Percentiles rank a stretch among this genome's conserved stretches.
phyloP scores from a whole-genome alignment of 2,329 filamentous ascomycete genomes.

The Xylariaceae sp. region DNA sequence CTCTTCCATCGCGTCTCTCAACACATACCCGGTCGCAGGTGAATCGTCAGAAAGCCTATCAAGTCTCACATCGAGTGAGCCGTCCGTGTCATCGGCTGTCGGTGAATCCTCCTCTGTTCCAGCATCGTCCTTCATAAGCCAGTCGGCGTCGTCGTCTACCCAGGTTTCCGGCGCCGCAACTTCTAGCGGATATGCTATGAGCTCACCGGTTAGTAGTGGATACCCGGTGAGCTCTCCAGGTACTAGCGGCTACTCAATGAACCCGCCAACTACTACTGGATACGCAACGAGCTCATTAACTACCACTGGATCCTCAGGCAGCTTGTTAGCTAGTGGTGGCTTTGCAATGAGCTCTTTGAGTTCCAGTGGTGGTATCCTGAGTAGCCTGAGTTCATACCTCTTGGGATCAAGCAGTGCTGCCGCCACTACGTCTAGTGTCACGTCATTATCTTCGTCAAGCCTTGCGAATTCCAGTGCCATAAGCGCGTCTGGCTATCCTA shows the following conservation, averaged over 20 bases:
- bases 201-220: slow-evolving; percentile 1
- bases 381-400: slow-evolving; percentile 35
- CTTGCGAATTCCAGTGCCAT: not conserved
- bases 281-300: slow-evolving; percentile 20
- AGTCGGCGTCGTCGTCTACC: slow-evolving; percentile 5
- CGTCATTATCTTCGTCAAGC: not conserved
- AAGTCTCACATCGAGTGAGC: slow-evolving; percentile 3
- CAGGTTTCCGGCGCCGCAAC: slow-evolving; percentile 2
- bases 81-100: slow-evolving; percentile 3
- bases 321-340: not conserved
- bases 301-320: slow-evolving; percentile 9
- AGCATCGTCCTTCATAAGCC: not conserved
- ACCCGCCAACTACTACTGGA: not conserved
- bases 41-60: slow-evolving; percentile 4
- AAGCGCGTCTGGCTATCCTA: not conserved
- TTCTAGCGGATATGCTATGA: slow-evolving; percentile 19
- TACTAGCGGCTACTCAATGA: not conserved
- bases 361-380: slow-evolving; percentile 30
- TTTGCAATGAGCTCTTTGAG: slow-evolving; percentile 22
- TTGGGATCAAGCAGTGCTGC: slow-evolving; percentile 27
- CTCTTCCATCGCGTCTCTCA: not conserved
- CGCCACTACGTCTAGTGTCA: slow-evolving; percentile 1
- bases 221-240: not conserved
- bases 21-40: slow-evolving; percentile 4
- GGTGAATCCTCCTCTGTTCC: not conserved